Base-by-base conservation (phyloP, 2,329 filamentous ascomycete genomes). In the Phyllosticta ampelicida region DNA sequence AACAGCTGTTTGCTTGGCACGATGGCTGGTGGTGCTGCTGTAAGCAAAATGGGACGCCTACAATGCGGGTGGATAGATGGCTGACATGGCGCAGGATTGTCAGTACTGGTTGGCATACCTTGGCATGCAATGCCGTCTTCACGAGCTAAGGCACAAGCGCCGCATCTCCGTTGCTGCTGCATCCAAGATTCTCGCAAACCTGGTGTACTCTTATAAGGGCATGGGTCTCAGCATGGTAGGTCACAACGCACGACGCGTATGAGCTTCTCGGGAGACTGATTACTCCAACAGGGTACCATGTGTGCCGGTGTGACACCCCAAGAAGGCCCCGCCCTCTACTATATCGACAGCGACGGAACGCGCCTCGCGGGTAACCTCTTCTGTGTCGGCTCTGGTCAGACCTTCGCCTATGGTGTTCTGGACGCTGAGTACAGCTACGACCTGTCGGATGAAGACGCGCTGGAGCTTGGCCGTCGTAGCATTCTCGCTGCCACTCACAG, bases 101-200 rank as follows among this genome's bases (percentile, higher is more conserved):
- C 94, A 97, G 84, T 97, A 96, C 83, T 99, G 94, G 94, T 87
- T 99, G 64, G 91, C 90, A 70, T 99, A 95, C 80, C 83, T 99
- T 64, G 94, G 92, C 69, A 96, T 97, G 87, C 91, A 99, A 81
- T 99, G 94, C 79, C 90, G 94, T 61, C 88, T 99, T 64, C 92
- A 99, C 80, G 94, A 99, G 80, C 91, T 99, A 69, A 90, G 94
- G 65, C 92, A 99, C 82, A 99, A 99, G 82, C 90, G 90, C 74
- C 90, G 94, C 72, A 99, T 99, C 79, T 94, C 90, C 61, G 94
- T 99, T 63, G 92, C 94, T 51, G 94, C 94, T 52, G 94, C 94
- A 56, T 95, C 88, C 71, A 99, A 99, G 83, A 96, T 99, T 73
- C 88, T 99, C 66, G 90, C 94, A 71, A 99, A 99, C 79, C 80